Evolutionary conservation across 1,139 yeast species (phyloP), one percentile per base, ranked within the genome.

Genomic region (Yamadazyma taylorii): DNA sequence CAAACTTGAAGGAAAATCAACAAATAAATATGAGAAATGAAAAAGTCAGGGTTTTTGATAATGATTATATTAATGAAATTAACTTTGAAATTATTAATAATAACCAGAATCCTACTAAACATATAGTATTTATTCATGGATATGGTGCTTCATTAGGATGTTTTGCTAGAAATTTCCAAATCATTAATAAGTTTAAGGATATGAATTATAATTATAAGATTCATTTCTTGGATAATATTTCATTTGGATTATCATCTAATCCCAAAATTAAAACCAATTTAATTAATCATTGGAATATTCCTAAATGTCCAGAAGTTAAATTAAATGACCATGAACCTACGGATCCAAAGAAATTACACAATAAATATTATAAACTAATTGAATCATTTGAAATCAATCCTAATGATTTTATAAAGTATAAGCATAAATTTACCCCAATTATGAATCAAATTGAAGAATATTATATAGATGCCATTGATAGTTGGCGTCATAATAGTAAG

Each of bases 61-160:
- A 61, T 2, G 59, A 67, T 39, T 46, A 48, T 41, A 62, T 70
- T 24, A 69, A 69, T 38, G 75, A 71, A 38, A 52, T 71, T 3
- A 50, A 62, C 16, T 53, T 73, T 35, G 59, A 62, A 25, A 50
- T 65, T 23, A 47, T 50, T 3, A 66, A 65, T 27, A 40, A 51
- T 30, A 33, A 43, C 2, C 25, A 38, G 0, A 49, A 51, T 4
- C 53, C 52, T 13, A 52, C 56, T 3, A 62, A 61, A 51, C 76
- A 77, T 46, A 51, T 84, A 17, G 88, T 89, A 4, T 69, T 92
- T 51, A 53, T 92, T 12, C 98, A 92, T 56, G 98, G 98, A 0
- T 89, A 87, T 58, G 96, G 95, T 0, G 95, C 97, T 0, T 84
- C 95, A 0, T 70, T 85, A 12, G 92, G 94, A 16, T 85, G 92